Evolutionary conservation across 257 asterid species (phyloP).

Genomic region (Solanum chiquidenum): DNA sequence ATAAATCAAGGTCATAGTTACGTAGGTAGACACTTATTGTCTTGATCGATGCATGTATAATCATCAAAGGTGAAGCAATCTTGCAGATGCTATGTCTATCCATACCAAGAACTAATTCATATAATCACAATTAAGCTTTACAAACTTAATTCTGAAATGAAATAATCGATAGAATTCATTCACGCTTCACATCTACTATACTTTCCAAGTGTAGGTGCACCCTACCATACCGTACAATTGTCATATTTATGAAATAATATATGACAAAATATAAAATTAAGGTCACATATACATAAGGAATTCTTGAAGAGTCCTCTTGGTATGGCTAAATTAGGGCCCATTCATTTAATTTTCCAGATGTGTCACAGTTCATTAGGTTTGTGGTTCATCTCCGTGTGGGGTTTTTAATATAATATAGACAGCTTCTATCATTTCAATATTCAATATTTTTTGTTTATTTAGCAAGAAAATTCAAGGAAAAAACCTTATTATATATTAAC

Average conservation of each 20-base stretch:
- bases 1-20: neutral
- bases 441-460: neutral
- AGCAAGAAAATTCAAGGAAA: neutral
- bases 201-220: neutral
- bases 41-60: neutral
- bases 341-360: conserved; percentile 4
- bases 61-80: neutral
- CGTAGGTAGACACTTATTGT: neutral
- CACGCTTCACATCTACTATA: neutral
- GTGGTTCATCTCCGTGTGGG: conserved; percentile 9
- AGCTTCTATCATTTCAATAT: neutral
- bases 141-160: neutral
- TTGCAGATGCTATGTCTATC: neutral
- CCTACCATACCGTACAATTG: neutral
- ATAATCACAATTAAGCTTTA: neutral
- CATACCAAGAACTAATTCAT: neutral
- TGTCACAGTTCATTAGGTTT: conserved; percentile 3
- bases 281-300: neutral
- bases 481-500: neutral
- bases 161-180: neutral
- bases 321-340: conserved; percentile 4
- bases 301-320: neutral
- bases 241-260: neutral
- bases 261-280: neutral
- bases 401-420: neutral